These are phyloP conservation scores for Saitozyma podzolica DNA, from an alignment of 768 basidiomycete genomes.

Conservation along the genomic window DNA sequence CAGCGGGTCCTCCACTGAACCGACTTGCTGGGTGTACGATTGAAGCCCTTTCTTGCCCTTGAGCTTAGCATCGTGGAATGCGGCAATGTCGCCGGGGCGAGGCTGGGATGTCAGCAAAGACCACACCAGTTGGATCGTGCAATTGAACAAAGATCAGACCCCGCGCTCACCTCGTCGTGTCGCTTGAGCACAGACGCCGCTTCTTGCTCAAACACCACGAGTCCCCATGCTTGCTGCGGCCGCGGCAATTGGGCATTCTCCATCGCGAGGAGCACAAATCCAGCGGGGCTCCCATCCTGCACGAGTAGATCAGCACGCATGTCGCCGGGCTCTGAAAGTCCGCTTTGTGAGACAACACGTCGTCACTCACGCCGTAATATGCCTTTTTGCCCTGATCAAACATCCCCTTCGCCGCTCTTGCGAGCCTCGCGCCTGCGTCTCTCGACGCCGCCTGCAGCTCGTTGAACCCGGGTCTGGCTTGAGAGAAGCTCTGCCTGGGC, in stretches of 20 bases:
- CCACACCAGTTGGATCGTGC: not conserved
- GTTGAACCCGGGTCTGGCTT: slow-evolving; percentile 56
- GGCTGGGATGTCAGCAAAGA: slow-evolving; percentile 21
- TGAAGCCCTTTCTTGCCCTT: slow-evolving; percentile 76
- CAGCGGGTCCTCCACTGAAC: slow-evolving; percentile 60
- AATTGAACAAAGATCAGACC: not conserved
- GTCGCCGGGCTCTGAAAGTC: not conserved
- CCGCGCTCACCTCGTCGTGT: slow-evolving; percentile 60
- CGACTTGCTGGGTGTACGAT: slow-evolving; percentile 65
- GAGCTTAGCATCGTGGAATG: slow-evolving; percentile 71
- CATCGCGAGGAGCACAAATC: slow-evolving; percentile 71
- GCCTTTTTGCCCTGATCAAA: slow-evolving; percentile 74
- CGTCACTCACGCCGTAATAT: slow-evolving; percentile 62
- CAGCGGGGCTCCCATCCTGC: slow-evolving; percentile 73
- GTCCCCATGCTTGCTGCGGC: slow-evolving; percentile 59
- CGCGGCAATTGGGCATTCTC: slow-evolving; percentile 59
- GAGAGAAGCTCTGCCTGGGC: slow-evolving; percentile 1
- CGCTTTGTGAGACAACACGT: not conserved
- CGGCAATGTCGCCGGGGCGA: slow-evolving; percentile 76
- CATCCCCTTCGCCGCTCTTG: slow-evolving; percentile 67
- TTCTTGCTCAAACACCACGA: slow-evolving; percentile 72
- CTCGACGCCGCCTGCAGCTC: slow-evolving; percentile 71
- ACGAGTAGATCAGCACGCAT: slow-evolving; percentile 5
- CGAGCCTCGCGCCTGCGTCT: slow-evolving; percentile 71
- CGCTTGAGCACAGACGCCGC: slow-evolving; percentile 68